These are phyloP conservation scores for Malassezia slooffiae DNA, from an alignment of 1,284 basidiomycete species.

Conservation along the genomic window DNA sequence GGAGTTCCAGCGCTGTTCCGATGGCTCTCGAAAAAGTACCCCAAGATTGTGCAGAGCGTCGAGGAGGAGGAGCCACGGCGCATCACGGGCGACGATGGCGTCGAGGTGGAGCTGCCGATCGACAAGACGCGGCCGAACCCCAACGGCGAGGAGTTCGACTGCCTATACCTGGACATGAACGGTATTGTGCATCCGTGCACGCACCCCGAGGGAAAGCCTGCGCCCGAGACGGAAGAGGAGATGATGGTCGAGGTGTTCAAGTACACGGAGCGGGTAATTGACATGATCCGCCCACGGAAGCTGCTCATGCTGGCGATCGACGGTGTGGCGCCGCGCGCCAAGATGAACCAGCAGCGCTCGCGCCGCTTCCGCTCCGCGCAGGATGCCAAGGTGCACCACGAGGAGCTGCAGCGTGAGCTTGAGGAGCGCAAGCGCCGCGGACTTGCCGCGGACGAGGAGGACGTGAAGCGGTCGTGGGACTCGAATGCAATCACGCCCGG, in stretches of 20 bases:
- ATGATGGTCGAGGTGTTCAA: constrained; percentile 98
- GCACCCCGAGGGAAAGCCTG: constrained; percentile 80
- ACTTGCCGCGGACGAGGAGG: constrained; percentile 68
- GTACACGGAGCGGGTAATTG: constrained; percentile 93
- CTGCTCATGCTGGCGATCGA: constrained; percentile 98
- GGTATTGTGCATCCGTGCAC: constrained; percentile 85
- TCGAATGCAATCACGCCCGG: constrained; percentile 95
- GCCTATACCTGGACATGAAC: constrained; percentile 63
- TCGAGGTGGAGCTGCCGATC: constrained; percentile 62
- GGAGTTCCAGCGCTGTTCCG: constrained; percentile 46
- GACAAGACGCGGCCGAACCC: constrained; percentile 78
- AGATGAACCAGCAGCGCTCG: constrained; percentile 98
- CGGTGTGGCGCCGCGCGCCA: constrained; percentile 92
- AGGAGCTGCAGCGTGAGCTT: constrained; percentile 68
- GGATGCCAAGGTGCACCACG: constrained; percentile 86
- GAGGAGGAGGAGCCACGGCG: constrained; percentile 40
- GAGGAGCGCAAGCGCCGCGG: constrained; percentile 82
- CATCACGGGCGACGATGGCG: constrained; percentile 51
- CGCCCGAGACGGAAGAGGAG: constrained; percentile 93
- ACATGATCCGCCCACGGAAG: constrained; percentile 89
- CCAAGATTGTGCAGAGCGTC: constrained; percentile 43
- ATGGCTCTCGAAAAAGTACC: constrained; percentile 48
- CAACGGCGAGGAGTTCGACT: constrained; percentile 93
- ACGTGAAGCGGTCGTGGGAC: constrained; percentile 84
- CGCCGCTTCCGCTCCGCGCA: constrained; percentile 87